Evolutionary conservation across 805 yeast species (phyloP).

Genomic region (Candida jianshihensis): DNA sequence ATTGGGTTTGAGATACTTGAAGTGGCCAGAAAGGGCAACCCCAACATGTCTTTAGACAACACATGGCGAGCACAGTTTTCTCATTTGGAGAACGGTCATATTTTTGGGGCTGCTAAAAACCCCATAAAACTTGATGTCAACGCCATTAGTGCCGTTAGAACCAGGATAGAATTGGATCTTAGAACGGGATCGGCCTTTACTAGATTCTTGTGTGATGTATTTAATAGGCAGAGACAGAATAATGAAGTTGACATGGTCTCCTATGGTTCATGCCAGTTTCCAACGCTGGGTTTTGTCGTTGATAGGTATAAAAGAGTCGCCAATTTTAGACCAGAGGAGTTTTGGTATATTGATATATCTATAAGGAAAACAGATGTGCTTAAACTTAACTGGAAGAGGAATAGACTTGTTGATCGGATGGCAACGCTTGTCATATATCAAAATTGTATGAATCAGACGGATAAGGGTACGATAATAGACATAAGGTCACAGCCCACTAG

Average conservation of each 20-base stretch:
- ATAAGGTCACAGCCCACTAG: slow-evolving; percentile 57
- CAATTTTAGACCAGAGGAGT: slow-evolving; percentile 66
- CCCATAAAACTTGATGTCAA: slow-evolving; percentile 59
- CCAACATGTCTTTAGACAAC: slow-evolving; percentile 35
- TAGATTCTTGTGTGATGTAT: slow-evolving; percentile 57
- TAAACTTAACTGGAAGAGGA: slow-evolving; percentile 64
- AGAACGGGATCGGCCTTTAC: slow-evolving; percentile 89
- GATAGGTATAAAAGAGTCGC: slow-evolving; percentile 78
- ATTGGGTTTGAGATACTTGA: slow-evolving; percentile 79
- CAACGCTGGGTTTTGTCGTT: slow-evolving; percentile 93
- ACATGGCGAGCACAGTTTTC: slow-evolving; percentile 80
- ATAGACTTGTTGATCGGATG: slow-evolving; percentile 65
- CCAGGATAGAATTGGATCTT: slow-evolving; percentile 81
- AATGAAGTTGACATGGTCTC: slow-evolving; percentile 34
- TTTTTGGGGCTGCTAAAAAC: slow-evolving; percentile 63
- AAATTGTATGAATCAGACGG: slow-evolving; percentile 47
- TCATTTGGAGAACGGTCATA: slow-evolving; percentile 73
- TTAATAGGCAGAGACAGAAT: slow-evolving; percentile 25
- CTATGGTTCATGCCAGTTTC: slow-evolving; percentile 94
- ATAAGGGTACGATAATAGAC: slow-evolving; percentile 42
- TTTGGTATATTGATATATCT: slow-evolving; percentile 65
- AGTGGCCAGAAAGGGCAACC: slow-evolving; percentile 51
- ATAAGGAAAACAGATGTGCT: slow-evolving; percentile 37
- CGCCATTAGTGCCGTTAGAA: slow-evolving; percentile 77
- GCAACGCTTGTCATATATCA: slow-evolving; percentile 61